Conservation (phyloP, 2,329 filamentous ascomycete species). For the Neonectria coccinea region DNA sequence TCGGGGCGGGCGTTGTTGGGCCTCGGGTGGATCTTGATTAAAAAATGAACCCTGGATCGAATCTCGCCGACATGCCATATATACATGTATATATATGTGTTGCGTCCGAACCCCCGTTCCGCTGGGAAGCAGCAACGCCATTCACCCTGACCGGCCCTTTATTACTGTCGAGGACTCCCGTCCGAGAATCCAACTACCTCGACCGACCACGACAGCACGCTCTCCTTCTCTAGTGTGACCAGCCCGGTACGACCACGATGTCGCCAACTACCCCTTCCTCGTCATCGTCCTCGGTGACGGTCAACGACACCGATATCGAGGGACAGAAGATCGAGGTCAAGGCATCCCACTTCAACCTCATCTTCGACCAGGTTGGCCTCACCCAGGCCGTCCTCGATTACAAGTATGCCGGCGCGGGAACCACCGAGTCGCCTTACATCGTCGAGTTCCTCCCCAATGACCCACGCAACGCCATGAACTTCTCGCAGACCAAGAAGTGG, state of each 20-base stretch:
- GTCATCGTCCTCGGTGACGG: constrained; percentile 40
- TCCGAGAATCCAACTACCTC: constrained; percentile 5
- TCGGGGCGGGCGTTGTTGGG: constrained; percentile 3
- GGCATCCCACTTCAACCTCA: constrained; percentile 62
- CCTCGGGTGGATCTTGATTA: constrained; percentile 28
- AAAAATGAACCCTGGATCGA: constrained; percentile 13
- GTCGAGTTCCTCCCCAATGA: constrained; percentile 77
- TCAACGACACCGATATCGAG: constrained; percentile 54
- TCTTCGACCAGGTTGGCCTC: constrained; percentile 69
- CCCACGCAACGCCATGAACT: constrained; percentile 74
- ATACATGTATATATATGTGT: constrained; percentile 32
- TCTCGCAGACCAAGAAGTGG: constrained; percentile 71
- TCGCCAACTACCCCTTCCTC: constrained; percentile 39
- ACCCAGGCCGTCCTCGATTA: constrained; percentile 67
- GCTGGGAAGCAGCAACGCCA: neutral
- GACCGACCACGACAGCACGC: constrained; percentile 6
- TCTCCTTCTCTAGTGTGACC: neutral
- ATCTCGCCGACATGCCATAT: constrained; percentile 24
- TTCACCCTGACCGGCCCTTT: constrained; percentile 8
- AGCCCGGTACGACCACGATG: constrained; percentile 25
- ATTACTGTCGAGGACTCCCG: constrained; percentile 6
- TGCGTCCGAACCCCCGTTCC: neutral
- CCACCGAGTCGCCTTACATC: constrained; percentile 73
- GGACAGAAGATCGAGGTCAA: constrained; percentile 50
- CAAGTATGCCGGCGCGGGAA: constrained; percentile 71